A percentile compares a stretch with the other conserved stretches of the same genome.
Evolutionary conservation across 345 rosid species (phyloP).

Genomic region (Populus pruinosa): DNA sequence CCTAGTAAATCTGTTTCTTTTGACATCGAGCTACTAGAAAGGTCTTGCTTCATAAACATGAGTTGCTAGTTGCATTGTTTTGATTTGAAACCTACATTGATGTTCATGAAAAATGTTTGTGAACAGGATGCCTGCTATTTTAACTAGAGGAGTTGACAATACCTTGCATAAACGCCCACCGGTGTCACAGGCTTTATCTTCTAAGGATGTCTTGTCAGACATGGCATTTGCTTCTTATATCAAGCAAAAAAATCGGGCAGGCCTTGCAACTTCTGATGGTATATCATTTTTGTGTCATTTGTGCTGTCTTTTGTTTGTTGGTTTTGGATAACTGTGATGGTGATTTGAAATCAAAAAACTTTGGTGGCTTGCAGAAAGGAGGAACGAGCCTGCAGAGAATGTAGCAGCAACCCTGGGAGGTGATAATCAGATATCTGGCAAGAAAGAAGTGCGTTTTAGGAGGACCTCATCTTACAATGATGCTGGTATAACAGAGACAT

Average conservation of each 20-base stretch:
- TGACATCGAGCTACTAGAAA: not conserved
- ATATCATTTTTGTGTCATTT: not conserved
- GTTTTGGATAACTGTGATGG: not conserved
- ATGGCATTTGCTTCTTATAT: constrained; percentile 29
- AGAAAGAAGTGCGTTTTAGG: constrained; percentile 47
- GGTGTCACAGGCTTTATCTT: constrained; percentile 37
- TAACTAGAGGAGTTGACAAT: constrained; percentile 47
- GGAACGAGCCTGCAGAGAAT: constrained; percentile 12
- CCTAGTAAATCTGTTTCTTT: not conserved
- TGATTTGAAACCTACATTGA: not conserved
- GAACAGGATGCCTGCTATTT: constrained; percentile 24
- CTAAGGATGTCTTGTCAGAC: constrained; percentile 50
- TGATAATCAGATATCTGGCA: constrained; percentile 31
- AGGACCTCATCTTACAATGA: constrained; percentile 50
- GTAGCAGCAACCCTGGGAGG: not conserved
- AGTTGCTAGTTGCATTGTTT: not conserved
- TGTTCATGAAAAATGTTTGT: not conserved
- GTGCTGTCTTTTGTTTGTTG: not conserved
- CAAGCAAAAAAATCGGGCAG: constrained; percentile 34
- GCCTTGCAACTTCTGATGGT: constrained; percentile 15
- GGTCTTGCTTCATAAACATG: not conserved
- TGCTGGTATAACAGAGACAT: constrained; percentile 53
- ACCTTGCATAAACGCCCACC: constrained; percentile 38
- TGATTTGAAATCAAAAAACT: not conserved
- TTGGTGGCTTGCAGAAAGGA: constrained; percentile 27